Base-by-base conservation (phyloP, 306 rosid genomes). In the Hippophae gyantsensis region DNA sequence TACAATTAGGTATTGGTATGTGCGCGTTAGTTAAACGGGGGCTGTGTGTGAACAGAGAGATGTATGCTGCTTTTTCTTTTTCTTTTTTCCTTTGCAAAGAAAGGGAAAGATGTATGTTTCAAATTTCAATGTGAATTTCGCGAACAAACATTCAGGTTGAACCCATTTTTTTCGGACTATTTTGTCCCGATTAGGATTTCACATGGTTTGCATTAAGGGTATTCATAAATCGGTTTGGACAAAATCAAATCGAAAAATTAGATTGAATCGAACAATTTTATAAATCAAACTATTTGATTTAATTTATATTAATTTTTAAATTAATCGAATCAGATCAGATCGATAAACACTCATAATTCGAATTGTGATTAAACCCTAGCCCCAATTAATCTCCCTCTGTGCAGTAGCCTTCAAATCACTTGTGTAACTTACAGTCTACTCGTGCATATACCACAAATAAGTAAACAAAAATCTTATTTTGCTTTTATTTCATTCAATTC, bases 61-160 rank as follows among this genome's bases (percentile, higher is more conserved):
- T 8, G 61, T 51, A 71, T 72, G 60, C 23, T 18, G 23, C 23
- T 18, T 18, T 18, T 18, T 18, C 23, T 18, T 41, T 58, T 61
- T 32, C 38, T 32, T 32, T 2, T 76, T 69, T 75, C 80, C 38
- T 32, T 32, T 3, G 5, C 38, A 54, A 57, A 41, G 61, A 64
- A 62, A 71, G 65, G 62, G 26, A 52, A 9, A 65, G 56, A 71
- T 73, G 65, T 38, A 63, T 59, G 77, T 70, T 76, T 84, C 81
- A 75, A 76, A 77, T 70, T 76, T 84, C 81, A 75, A 76, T 67
- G 83, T 80, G 89, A 78, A 82, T 78, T 60, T 65, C 68, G 65
- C 72, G 76, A 78, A 86, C 89, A 82, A 76, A 86, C 89, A 82
- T 86, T 86, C 89, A 86, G 72, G 76, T 79, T 61, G 83, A 81